These are phyloP conservation scores for Staphylotrichum longicolle DNA, from an alignment of 495 filamentous ascomycete genomes.

Conservation along the genomic window DNA sequence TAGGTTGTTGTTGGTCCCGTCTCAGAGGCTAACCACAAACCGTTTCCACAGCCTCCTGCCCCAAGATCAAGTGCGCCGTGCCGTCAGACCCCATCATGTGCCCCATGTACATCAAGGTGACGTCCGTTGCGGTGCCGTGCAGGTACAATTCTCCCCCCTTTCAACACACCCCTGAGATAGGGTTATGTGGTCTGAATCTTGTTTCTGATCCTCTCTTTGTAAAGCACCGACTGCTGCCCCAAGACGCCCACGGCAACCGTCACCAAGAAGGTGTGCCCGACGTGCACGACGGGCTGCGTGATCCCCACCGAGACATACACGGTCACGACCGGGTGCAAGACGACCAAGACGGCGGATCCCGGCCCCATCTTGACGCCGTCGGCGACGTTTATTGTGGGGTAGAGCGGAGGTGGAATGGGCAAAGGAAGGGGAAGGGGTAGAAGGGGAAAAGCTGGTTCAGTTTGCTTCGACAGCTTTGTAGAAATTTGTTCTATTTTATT, in stretches of 20 bases:
- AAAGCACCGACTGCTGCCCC: slow-evolving; percentile 42
- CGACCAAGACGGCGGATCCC: background rate
- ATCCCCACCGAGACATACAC: slow-evolving; percentile 40
- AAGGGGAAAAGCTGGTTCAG: background rate
- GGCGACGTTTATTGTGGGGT: slow-evolving; percentile 14
- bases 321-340: slow-evolving; percentile 38
- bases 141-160: slow-evolving; percentile 12
- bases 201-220: background rate
- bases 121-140: slow-evolving; percentile 37
- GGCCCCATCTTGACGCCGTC: slow-evolving; percentile 24
- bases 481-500: slow-evolving; percentile 2
- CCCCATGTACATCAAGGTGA: slow-evolving; percentile 31
- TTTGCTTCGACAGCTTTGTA: background rate
- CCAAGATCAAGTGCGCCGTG: slow-evolving; percentile 5
- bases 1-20: background rate
- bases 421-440: background rate
- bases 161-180: no score
- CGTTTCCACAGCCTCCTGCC: slow-evolving; percentile 7
- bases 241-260: slow-evolving; percentile 36
- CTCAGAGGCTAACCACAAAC: slow-evolving; percentile 2
- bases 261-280: slow-evolving; percentile 32
- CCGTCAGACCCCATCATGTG: slow-evolving; percentile 22
- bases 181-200: no score
- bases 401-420: background rate
- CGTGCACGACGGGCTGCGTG: slow-evolving; percentile 33